These are phyloP conservation scores for Psilocybe cyanescens DNA, from an alignment of 768 basidiomycete species.

Conservation along the genomic window DNA sequence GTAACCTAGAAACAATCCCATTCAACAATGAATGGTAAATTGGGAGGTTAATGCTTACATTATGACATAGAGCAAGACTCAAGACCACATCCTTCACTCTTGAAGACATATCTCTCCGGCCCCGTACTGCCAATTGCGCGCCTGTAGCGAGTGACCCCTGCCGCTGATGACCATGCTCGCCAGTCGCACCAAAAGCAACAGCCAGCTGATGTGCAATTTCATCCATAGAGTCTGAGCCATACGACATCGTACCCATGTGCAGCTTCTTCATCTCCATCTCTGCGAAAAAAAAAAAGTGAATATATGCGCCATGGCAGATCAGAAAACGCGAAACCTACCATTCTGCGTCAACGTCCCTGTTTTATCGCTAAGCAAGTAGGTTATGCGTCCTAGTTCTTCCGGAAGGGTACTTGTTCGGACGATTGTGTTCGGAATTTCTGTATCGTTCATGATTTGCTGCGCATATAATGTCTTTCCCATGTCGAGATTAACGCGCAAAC, in stretches of 20 bases:
- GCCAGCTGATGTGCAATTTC: constrained; percentile 94
- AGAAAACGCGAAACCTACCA: constrained; percentile 47
- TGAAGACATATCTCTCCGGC: constrained; percentile 93
- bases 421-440: constrained; percentile 92
- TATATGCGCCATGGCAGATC: neutral
- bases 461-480: constrained; percentile 99
- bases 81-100: constrained; percentile 91
- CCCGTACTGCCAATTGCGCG: constrained; percentile 81
- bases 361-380: constrained; percentile 96
- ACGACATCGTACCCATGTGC: constrained; percentile 98
- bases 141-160: constrained; percentile 73
- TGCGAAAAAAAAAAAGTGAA: constrained; percentile 32
- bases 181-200: constrained; percentile 73
- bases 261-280: constrained; percentile 99
- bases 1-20: constrained; percentile 70
- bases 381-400: constrained; percentile 93
- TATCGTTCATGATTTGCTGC: constrained; percentile 91
- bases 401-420: constrained; percentile 98
- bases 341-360: constrained; percentile 98
- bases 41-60: constrained; percentile 53
- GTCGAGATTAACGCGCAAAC: constrained; percentile 97
- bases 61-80: constrained; percentile 94
- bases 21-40: neutral
- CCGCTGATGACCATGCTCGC: constrained; percentile 53
- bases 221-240: constrained; percentile 98